Conservation (phyloP, 176 grass and related monocot species). For the Aegilops bicornis region DNA sequence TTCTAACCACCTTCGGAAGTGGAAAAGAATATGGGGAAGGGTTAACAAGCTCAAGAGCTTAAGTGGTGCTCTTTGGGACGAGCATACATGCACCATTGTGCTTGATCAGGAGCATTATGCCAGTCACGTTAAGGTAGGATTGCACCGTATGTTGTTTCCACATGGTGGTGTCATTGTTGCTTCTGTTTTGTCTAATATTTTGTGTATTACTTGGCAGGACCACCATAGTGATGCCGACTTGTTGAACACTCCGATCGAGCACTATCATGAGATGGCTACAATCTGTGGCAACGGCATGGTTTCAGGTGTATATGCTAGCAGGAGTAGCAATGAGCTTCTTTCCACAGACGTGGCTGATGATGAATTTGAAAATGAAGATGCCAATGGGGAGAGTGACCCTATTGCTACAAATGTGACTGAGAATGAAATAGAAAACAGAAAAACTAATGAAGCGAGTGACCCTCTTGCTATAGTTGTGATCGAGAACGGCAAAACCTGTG, state of each 20-base stretch:
- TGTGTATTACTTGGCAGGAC: background rate
- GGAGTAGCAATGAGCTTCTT: background rate
- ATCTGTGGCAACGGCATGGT: background rate
- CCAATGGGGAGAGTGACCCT: background rate
- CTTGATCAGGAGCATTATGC: background rate
- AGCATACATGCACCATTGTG: background rate
- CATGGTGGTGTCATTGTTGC: background rate
- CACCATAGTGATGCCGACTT: conserved; percentile 10
- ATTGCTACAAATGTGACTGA: background rate
- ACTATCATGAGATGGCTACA: conserved; percentile 13
- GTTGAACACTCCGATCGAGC: conserved; percentile 8
- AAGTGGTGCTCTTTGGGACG: conserved; percentile 15
- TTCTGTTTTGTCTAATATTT: background rate
- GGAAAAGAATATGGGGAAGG: background rate
- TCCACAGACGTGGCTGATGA: background rate
- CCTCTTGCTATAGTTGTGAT: background rate
- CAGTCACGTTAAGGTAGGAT: background rate
- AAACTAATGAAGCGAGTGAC: background rate
- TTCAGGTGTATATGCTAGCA: background rate
- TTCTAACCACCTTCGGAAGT: conserved; percentile 13
- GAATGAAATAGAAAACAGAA: background rate
- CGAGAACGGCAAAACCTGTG: background rate
- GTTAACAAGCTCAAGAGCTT: background rate
- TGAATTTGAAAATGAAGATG: background rate
- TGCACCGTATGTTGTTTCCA: background rate